These are phyloP conservation scores for Cenchrus purpureus DNA, from an alignment of 176 grass and related monocot species.

Conservation along the genomic window DNA sequence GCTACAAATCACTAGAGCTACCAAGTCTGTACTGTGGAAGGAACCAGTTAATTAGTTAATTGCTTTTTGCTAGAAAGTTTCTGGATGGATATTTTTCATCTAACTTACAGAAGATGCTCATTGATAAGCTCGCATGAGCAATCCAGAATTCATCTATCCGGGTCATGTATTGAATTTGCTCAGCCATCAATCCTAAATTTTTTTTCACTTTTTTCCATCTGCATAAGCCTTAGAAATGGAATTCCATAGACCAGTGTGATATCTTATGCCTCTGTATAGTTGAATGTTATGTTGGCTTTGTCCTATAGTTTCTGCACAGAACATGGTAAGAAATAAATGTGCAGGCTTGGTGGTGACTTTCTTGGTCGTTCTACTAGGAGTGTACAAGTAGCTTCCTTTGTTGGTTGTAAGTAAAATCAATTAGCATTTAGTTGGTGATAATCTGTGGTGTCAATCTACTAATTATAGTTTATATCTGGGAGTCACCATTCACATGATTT, in stretches of 20 bases:
- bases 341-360: neutral
- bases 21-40: neutral
- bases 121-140: slow-evolving; percentile 21
- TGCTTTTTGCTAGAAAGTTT: slow-evolving; percentile 27
- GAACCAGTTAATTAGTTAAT: neutral
- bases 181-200: neutral
- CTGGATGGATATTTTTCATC: neutral
- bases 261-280: slow-evolving; percentile 12
- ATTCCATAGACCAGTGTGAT: slow-evolving; percentile 1
- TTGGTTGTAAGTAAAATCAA: slow-evolving; percentile 13
- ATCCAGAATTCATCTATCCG: neutral
- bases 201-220: neutral
- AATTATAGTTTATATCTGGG: neutral
- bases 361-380: slow-evolving; percentile 26
- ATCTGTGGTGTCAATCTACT: neutral
- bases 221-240: slow-evolving; percentile 7
- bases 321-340: slow-evolving; percentile 18
- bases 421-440: slow-evolving; percentile 1
- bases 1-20: neutral
- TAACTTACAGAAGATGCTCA: slow-evolving; percentile 8
- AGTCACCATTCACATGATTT: slow-evolving; percentile 23
- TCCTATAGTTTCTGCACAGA: slow-evolving; percentile 10
- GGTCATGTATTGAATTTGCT: slow-evolving; percentile 20
- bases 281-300: slow-evolving; percentile 18
- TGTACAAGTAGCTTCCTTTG: neutral